Conservation (phyloP, 148 eudicot genomes). For the Rhododendron griersonianum region DNA sequence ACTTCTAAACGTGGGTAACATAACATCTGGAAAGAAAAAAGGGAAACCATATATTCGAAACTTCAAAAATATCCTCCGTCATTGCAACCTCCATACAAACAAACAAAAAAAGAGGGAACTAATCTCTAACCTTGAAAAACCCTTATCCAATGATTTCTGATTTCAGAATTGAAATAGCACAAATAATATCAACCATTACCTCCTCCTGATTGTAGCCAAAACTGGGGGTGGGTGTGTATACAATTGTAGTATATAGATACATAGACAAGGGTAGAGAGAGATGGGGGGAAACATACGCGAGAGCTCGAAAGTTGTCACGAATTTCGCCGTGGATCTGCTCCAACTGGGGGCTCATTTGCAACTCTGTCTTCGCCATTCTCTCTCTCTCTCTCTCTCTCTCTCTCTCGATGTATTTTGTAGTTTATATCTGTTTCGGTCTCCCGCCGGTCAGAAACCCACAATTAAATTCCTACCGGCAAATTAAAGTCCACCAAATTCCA, state of each 20-base stretch:
- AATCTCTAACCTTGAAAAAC: not conserved
- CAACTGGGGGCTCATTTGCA: constrained; percentile 88
- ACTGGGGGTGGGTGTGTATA: not conserved
- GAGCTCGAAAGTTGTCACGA: constrained; percentile 88
- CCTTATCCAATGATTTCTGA: not conserved
- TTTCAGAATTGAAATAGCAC: not conserved
- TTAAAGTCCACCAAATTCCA: constrained; percentile 1
- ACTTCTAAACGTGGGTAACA: not conserved
- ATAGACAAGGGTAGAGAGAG: not conserved
- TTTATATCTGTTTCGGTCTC: not conserved
- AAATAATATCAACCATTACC: not conserved
- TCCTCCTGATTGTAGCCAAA: not conserved
- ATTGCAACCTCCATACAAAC: not conserved
- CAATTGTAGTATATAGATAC: not conserved
- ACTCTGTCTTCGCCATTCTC: constrained; percentile 47
- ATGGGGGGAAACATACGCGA: constrained; percentile 48
- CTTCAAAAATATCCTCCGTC: not conserved
- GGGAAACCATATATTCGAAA: not conserved
- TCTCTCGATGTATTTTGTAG: not conserved
- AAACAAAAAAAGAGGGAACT: not conserved
- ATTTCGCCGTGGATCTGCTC: constrained; percentile 99
- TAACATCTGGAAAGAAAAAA: not conserved
- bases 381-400: constrained; percentile 5
- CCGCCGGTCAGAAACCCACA: constrained; percentile 10
- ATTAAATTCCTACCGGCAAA: constrained; percentile 9